Conservation (phyloP, 78 protist species). For the Chrysochromulina parva region DNA sequence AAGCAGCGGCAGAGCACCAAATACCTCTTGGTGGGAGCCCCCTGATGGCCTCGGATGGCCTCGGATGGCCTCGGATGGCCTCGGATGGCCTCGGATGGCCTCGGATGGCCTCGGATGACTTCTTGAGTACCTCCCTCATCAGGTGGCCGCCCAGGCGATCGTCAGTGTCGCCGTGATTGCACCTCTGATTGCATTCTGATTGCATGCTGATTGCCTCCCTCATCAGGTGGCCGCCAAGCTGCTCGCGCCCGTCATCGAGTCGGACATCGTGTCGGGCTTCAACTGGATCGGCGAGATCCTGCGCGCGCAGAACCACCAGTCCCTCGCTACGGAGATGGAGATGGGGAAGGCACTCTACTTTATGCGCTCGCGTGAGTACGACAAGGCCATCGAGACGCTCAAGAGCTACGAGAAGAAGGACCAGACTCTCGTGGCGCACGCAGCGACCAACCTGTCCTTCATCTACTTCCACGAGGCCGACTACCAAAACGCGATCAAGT, state of each 20-base stretch:
- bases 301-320: background rate
- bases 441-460: constrained; percentile 80
- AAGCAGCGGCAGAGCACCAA: background rate
- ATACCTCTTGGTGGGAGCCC: background rate
- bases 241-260: constrained; percentile 69
- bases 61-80: too few relatives aligned
- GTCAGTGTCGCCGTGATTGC: too few relatives aligned
- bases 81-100: too few relatives aligned
- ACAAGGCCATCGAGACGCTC: constrained; percentile 65
- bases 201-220: too few relatives aligned
- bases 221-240: constrained; percentile 51
- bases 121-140: too few relatives aligned
- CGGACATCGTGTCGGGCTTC: constrained; percentile 46
- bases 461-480: constrained; percentile 69
- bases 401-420: constrained; percentile 74
- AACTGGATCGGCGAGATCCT: constrained; percentile 42
- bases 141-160: too few relatives aligned
- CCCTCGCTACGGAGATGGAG: constrained; percentile 57
- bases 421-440: constrained; percentile 35
- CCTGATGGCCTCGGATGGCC: too few relatives aligned
- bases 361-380: constrained; percentile 37
- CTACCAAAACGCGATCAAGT: constrained; percentile 44
- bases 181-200: too few relatives aligned
- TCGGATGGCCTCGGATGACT: too few relatives aligned
- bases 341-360: constrained; percentile 61